Evolutionary conservation across 495 filamentous ascomycete species (phyloP), one percentile per base, ranked within the genome.

Genomic region (Tuber borchii): DNA sequence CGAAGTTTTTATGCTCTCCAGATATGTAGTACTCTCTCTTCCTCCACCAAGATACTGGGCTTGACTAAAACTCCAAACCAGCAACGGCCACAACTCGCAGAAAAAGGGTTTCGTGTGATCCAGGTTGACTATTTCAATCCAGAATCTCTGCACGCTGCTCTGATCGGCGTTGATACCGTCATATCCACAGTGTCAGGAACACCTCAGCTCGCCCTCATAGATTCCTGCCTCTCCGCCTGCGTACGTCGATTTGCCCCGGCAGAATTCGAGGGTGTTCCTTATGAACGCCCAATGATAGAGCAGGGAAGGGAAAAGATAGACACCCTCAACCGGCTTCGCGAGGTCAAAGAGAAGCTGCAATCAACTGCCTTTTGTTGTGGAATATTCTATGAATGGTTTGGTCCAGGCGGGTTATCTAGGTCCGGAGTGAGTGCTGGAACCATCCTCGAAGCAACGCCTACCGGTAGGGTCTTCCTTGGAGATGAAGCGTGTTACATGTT

Each of bases 371-470:
- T 93, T 77, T 87, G 88, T 1, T 93, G 91, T 81, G 91, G 91
- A 48, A 81, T 93, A n/a, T 89, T 93, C 79, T 93, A 92, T 85
- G 91, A 93, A 80, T 85, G 91, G 17, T 93, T 93, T 82, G 87
- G 86, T 14, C 89, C 88, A 17, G 89, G 88, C 17, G 91, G 91
- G 6, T 84, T 93, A 71, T 83, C 83, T 34, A 82, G 84, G 4
- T 87, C 86, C 72, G 83, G 85, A 6, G 89, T 93, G 46, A 83
- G 80, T 69, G 83, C 84, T 44, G 86, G 86, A 45, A 79, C 43
- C 20, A 48, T 69, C 17, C 70, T 74, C 22, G 68, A 51, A 69
- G 34, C 31, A 34, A 48, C 71, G 43, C 51, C 69, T n/a, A 65
- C 26, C 26, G 26, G 26, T 65, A 61, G n/a, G 14, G 56, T 34